Base-by-base conservation (phyloP, 768 basidiomycete species). In the Porphyrellus cyaneotinctus region DNA sequence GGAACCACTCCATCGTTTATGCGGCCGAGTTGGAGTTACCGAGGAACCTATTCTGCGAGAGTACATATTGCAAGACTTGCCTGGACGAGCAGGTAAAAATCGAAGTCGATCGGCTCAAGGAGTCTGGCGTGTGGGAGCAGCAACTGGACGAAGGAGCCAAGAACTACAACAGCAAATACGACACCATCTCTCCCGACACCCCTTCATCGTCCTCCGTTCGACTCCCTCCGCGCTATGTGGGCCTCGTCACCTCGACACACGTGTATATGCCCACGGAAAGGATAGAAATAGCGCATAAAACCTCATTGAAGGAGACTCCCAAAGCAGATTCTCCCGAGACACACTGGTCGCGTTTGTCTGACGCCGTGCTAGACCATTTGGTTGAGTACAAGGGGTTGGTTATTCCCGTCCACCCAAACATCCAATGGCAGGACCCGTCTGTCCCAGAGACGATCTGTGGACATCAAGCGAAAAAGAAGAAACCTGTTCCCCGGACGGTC, bases 1-100 rank as follows among this genome's bases (percentile, higher is more conserved):
- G 83, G 0, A 58, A 79, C 60, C 83, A 84, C 56, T 83, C 83
- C 0, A 46, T 62, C 31, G 77, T 80, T 1, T 76, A 78, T 50
- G 58, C 67, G 41, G 81, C 75, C 6, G 76, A 80, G 43, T 74
- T 76, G 63, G 78, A 79, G 35, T 61, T 84, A 12, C 81, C 82
- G 7, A 70, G 74, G 6, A 60, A 68, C 20, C 22, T 74, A 15
- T 64, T 79, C 6, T 62, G 74, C 12, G 63, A 68, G 1, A 67
- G 69, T 18, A 52, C 64, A 1, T 54, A 77, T 14, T 80, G 79
- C 64, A 46, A 58, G 1, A 13, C 56, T 18, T 81, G 79, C 41
- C 63, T 76, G 3, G 45, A 60, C 5, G 68, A 68, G 2, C 73
- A 74, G 32, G 56, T 73, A 33, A 20, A 43, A 9, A 43, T 55